A percentile compares a stretch with the other conserved stretches of the same genome.
phyloP scores from a whole-genome alignment of 345 rosid genomes.

The Mangifera indica region DNA sequence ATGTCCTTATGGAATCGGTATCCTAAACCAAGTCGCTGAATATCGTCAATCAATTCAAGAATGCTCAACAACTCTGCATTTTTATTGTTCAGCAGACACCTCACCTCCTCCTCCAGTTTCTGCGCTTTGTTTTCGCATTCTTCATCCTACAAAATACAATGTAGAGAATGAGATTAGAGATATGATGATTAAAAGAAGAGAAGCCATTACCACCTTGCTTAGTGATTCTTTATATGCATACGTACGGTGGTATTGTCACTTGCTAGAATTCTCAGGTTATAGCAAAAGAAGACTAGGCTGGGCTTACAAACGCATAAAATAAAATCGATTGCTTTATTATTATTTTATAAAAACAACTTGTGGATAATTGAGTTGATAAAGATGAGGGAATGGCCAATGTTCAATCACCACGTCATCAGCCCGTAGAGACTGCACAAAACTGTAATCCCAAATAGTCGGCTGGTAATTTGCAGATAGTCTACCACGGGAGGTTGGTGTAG shows the following conservation, averaged over 20 bases:
- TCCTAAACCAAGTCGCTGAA: conserved; percentile 38
- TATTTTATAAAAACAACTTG: not conserved
- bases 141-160: conserved; percentile 11
- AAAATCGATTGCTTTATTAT: too few relatives aligned
- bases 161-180: not conserved
- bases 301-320: too few relatives aligned
- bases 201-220: too few relatives aligned
- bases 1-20: conserved; percentile 36
- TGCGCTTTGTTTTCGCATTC: conserved; percentile 15
- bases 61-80: conserved; percentile 8
- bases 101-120: conserved; percentile 34
- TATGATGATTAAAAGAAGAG: not conserved
- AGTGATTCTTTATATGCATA: too few relatives aligned
- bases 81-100: conserved; percentile 15
- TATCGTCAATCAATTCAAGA: conserved; percentile 39
- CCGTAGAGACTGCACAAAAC: conserved; percentile 18
- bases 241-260: too few relatives aligned
- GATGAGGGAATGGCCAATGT: not conserved
- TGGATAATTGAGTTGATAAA: not conserved
- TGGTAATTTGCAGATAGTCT: conserved; percentile 17
- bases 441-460: conserved; percentile 21
- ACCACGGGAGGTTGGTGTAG: too few relatives aligned
- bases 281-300: too few relatives aligned
- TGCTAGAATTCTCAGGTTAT: too few relatives aligned
- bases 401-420: not conserved